phyloP scores from a whole-genome alignment of 345 rosid genomes.

The Melastoma malabathricum region DNA sequence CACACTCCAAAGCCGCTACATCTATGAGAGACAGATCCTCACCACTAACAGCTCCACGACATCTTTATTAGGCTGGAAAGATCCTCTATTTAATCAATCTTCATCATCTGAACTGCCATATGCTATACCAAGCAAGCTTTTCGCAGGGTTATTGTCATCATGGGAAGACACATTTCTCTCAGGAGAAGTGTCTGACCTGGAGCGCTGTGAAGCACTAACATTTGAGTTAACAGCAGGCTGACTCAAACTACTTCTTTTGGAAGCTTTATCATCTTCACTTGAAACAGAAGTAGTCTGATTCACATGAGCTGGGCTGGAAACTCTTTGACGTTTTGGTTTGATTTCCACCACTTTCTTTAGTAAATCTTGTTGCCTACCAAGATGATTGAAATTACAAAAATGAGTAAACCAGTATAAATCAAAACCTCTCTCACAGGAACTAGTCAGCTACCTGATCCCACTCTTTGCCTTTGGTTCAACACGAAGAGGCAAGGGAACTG shows the following conservation, averaged over 20 bases:
- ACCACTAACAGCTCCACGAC: no score
- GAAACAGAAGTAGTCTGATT: slow-evolving; percentile 9
- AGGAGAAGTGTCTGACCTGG: slow-evolving; percentile 5
- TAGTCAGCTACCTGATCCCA: slow-evolving; percentile 57
- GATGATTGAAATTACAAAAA: neutral
- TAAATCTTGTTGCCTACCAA: slow-evolving; percentile 69
- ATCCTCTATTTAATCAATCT: no score
- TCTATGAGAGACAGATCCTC: no score
- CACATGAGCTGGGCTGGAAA: slow-evolving; percentile 19
- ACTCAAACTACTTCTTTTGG: no score
- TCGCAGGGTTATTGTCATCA: no score
- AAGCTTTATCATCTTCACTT: neutral
- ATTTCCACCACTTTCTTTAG: slow-evolving; percentile 81
- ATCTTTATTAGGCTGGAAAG: no score
- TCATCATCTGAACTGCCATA: no score
- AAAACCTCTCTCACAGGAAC: neutral
- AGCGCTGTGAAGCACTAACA: slow-evolving; percentile 13
- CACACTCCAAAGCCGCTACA: no score
- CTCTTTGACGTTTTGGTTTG: slow-evolving; percentile 54
- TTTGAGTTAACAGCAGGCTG: slow-evolving; percentile 11
- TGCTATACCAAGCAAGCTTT: no score
- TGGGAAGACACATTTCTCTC: no score
- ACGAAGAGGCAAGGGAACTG: slow-evolving; percentile 75
- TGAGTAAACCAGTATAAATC: neutral
- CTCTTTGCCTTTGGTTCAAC: slow-evolving; percentile 95